Conservation (phyloP, 208 protist genomes). For the Zelonia costaricensis region DNA sequence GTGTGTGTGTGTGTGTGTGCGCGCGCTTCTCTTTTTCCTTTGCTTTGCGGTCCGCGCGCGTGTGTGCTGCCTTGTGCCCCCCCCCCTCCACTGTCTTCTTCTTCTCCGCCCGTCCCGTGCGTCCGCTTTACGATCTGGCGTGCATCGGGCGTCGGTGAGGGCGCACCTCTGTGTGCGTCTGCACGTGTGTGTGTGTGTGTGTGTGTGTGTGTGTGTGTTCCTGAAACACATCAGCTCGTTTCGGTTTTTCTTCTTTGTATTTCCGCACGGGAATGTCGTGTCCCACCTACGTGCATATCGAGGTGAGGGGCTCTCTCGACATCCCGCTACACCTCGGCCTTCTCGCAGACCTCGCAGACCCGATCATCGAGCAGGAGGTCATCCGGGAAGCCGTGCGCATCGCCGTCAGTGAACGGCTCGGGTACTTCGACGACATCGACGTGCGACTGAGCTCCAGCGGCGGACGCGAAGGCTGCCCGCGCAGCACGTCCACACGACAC, state of each 20-base stretch:
- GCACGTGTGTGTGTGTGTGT: not conserved
- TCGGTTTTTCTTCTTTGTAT: not conserved
- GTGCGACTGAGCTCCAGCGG: constrained; percentile 32
- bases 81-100: too few species aligned
- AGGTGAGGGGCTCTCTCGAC: constrained; percentile 47
- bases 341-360: constrained; percentile 59
- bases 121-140: too few species aligned
- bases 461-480: not conserved
- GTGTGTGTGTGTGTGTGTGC: not conserved
- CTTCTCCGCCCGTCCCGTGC: too few species aligned
- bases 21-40: too few species aligned
- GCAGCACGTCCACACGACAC: constrained; percentile 5
- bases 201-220: not conserved
- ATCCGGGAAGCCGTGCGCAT: constrained; percentile 63
- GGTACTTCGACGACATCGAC: constrained; percentile 62
- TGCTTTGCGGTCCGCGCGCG: too few species aligned
- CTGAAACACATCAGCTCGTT: not conserved
- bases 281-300: constrained; percentile 34
- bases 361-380: constrained; percentile 61
- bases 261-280: not conserved
- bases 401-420: constrained; percentile 65
- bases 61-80: too few species aligned
- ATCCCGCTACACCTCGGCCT: constrained; percentile 51
- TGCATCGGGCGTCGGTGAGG: not conserved
- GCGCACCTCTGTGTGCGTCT: not conserved